Base-by-base conservation (phyloP, 371 early-diverging fungal genomes). In the Mucor plumbeus region DNA sequence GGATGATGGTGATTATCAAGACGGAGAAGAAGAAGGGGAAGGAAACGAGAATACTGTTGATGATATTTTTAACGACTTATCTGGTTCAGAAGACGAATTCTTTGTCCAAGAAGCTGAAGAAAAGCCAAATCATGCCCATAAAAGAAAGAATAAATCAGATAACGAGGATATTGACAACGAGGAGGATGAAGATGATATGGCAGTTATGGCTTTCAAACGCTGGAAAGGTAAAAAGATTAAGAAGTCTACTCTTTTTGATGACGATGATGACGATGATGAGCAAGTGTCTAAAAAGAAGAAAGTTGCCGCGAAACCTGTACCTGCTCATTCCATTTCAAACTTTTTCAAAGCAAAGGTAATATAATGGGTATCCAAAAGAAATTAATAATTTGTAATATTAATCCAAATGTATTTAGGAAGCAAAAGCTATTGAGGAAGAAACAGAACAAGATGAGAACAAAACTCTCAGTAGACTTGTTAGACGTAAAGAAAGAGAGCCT, bases 271-370 rank as follows among this genome's bases (percentile, higher is more conserved):
- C 11, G 67, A 63, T 3, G 64, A 70, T 4, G 63, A 61, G 8
- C 53, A 44, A 40, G 14, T 31, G 8, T 14, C 35, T 0, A 62
- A 59, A 40, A 57, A 26, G 10, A 68, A 48, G 26, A 31, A 48
- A 7, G 17, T 26, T n/a, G 15, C 26, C 8, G 38, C 53, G 3
- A 71, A 72, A 48, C 68, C 74, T 35, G 65, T 57, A n/a, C 74
- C 74, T 5, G 56, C 34, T 17, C 61, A 74, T 33, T 74, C 74
- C 6, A 74, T 74, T 47, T 67, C 67, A 7, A 68, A 70, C 34
- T 74, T 74, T 39, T 74, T 74, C 38, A 67, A 67, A 61, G 41
- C 64, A 31, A 68, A 64, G 56, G 70, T 67, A 63, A 26, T 26
- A 1, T 26, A 26, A 26, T 26, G 26, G 26, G 26, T 26, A 3